Base-by-base conservation (phyloP, 148 eudicot genomes). In the Simmondsia chinensis region DNA sequence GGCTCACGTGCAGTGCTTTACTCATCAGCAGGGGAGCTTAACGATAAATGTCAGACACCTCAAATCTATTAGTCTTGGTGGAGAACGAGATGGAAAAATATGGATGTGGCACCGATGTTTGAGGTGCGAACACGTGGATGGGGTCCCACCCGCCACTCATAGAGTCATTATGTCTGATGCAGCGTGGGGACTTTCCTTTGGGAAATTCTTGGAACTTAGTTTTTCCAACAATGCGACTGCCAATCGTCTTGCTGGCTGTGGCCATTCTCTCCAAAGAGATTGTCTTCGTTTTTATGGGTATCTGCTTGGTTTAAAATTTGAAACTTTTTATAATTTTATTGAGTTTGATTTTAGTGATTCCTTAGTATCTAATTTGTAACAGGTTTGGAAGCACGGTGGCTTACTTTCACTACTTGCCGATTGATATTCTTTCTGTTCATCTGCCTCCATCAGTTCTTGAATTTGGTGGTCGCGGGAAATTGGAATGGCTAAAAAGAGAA, bases 41-140 rank as follows among this genome's bases (percentile, higher is more conserved):
- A 79, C 94, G 2, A 77, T 93, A 43, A 82, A 82, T 65, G 96
- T 93, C 48, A 75, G 75, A 50, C 75, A 83, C 15, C 47, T 86
- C 0, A 78, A 81, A 46, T 61, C 72, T 9, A 46, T 60, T 30
- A 77, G 71, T 55, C 79, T 93, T 43, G 71, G 89, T 44, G 99
- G 99, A 44, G 87, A 80, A 61, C 68, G 63, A 36, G 96, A 86
- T 62, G 94, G 94, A 26, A 93, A 86, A 71, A 93, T 93, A 52
- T 86, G 99, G 99, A 91, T 91, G 99, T 91, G 99, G 99, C 96
- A 91, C 56, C 60, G 99, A 32, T 91, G 99, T 73, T 86, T 91
- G 55, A 72, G 74, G 61, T 91, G 99, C 54, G 71, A 61, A 4
- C 79, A 61, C 16, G 40, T 66, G 11, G 83, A 75, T 47, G 84